Conservation (phyloP, 441 rosid genomes). For the Codiaeum variegatum region DNA sequence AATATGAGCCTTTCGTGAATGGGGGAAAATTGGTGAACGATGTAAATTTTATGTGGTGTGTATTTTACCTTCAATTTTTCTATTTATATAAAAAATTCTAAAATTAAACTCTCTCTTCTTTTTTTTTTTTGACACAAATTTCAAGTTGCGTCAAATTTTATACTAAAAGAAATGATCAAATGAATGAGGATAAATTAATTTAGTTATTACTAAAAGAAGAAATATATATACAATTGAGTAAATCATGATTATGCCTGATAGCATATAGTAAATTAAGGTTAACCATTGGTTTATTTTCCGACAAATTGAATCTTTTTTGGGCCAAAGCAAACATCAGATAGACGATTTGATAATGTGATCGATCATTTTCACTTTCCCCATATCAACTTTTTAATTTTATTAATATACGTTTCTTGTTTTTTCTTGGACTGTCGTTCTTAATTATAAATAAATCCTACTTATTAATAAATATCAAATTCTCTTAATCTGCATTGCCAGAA, state of each 20-base stretch:
- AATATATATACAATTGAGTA: conserved; percentile 18
- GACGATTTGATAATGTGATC: conserved; percentile 29
- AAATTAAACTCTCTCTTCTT: too few relatives aligned
- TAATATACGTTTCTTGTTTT: background rate
- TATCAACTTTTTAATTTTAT: background rate
- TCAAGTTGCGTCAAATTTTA: too few relatives aligned
- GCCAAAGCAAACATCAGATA: conserved; percentile 16
- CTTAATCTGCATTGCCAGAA: background rate
- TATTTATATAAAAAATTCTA: too few relatives aligned
- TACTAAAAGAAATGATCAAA: background rate
- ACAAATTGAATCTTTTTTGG: conserved; percentile 35
- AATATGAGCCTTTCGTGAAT: too few relatives aligned
- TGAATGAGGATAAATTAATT: background rate
- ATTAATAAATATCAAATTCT: background rate
- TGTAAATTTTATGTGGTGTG: too few relatives aligned
- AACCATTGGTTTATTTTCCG: conserved; percentile 28
- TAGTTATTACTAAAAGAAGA: conserved; percentile 6
- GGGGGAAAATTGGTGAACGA: too few relatives aligned
- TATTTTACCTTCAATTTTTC: too few relatives aligned
- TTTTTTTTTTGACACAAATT: too few relatives aligned
- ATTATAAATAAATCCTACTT: conserved; percentile 21
- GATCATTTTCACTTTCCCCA: conserved; percentile 18
- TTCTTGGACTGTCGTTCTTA: conserved; percentile 28
- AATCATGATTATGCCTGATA: conserved; percentile 21
- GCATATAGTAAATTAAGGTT: background rate